Percentiles rank a stretch among this genome's conserved stretches.
Evolutionary conservation across 2,329 filamentous ascomycete genomes (phyloP).

Genomic region (Hansfordia pulvinata): DNA sequence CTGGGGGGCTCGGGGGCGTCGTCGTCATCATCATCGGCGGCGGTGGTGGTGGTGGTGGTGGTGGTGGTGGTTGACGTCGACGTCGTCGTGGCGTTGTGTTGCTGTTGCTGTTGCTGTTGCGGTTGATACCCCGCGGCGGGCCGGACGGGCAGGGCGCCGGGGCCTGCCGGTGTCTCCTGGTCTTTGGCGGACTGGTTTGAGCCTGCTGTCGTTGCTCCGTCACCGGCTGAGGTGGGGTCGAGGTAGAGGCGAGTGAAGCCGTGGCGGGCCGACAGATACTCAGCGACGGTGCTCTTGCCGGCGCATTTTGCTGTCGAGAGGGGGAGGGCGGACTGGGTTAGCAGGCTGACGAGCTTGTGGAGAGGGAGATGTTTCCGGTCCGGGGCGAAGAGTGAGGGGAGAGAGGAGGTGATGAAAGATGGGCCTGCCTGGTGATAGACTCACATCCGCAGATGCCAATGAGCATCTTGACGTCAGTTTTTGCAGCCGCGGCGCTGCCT

Average conservation of each 20-base stretch:
- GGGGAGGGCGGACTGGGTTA: too few relatives aligned
- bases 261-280: conserved; percentile 75
- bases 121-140: background rate
- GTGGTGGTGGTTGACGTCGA: conserved; percentile 1
- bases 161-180: background rate
- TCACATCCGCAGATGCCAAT: conserved; percentile 65
- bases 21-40: too few relatives aligned
- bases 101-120: background rate
- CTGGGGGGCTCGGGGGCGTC: conserved; percentile 3
- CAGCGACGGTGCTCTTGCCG: conserved; percentile 80
- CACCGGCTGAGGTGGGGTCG: conserved; percentile 5
- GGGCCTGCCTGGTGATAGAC: conserved; percentile 8
- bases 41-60: too few relatives aligned
- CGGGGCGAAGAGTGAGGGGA: conserved; percentile 3
- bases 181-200: background rate
- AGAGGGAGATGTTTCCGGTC: too few relatives aligned
- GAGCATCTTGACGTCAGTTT: conserved; percentile 55
- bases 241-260: conserved; percentile 66
- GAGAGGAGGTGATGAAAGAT: conserved; percentile 5
- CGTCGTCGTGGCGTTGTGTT: background rate
- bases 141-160: background rate
- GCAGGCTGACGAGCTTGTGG: too few relatives aligned
- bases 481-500: too few relatives aligned
- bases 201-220: conserved; percentile 4
- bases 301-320: conserved; percentile 64